Conservation (phyloP, 1,284 basidiomycete genomes). For the Leccinum pallidistipes region DNA sequence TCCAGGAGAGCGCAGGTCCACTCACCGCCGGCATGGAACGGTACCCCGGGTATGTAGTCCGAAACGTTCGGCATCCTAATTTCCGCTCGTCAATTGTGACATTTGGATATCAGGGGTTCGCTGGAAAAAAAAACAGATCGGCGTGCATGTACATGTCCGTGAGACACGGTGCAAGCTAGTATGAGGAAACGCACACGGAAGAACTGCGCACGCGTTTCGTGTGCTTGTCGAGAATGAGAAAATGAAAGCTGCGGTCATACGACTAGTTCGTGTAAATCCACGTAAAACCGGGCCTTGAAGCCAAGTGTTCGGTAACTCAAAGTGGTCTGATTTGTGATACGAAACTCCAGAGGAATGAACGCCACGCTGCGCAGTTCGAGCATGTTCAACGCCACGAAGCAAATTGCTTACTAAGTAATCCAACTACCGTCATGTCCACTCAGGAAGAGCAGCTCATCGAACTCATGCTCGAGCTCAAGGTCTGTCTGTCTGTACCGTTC, state of each 20-base stretch:
- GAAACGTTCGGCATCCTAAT: background rate
- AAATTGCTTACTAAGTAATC: background rate
- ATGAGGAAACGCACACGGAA: background rate
- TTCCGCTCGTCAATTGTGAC: background rate
- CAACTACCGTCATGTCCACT: constrained; percentile 24
- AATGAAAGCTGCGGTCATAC: background rate
- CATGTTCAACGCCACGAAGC: background rate
- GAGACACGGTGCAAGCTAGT: background rate
- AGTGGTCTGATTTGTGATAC: background rate
- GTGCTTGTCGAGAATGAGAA: background rate
- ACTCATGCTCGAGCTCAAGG: constrained; percentile 66
- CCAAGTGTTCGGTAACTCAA: background rate
- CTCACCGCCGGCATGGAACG: background rate
- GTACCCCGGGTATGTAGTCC: background rate
- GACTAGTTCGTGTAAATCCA: background rate
- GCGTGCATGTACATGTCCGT: background rate
- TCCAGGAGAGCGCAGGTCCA: constrained; percentile 2
- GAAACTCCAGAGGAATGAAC: background rate
- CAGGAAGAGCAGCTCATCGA: constrained; percentile 65
- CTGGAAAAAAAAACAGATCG: background rate
- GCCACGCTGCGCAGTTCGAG: no score
- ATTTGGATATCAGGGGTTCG: background rate
- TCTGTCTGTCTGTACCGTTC: constrained; percentile 19
- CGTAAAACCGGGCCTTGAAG: background rate
- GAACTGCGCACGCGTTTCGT: background rate